Conservation (phyloP, 108 stramenopile genomes). For the Mediolabrus comicus region DNA sequence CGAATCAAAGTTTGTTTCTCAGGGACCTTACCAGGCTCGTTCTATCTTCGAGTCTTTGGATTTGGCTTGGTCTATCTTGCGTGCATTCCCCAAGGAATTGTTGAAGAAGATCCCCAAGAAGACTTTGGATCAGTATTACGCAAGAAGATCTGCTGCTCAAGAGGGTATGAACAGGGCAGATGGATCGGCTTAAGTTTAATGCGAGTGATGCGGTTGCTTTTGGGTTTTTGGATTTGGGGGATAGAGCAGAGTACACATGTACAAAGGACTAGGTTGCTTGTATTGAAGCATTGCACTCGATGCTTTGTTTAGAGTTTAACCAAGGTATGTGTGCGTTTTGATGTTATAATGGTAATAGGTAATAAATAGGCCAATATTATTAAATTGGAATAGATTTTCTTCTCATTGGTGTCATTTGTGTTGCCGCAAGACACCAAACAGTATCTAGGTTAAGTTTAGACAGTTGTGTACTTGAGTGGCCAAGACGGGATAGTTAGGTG, state of each 20-base stretch:
- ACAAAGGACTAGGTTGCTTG: not conserved
- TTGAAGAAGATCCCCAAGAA: constrained; percentile 99
- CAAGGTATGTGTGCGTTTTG: not conserved
- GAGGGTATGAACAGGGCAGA: constrained; percentile 88
- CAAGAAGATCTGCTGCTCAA: constrained; percentile 82
- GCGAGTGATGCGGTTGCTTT: not conserved
- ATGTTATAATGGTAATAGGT: not conserved
- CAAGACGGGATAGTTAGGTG: too few relatives aligned
- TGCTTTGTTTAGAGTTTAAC: not conserved
- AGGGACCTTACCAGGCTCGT: constrained; percentile 98
- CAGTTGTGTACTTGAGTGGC: too few relatives aligned
- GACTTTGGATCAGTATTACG: constrained; percentile 93
- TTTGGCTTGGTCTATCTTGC: constrained; percentile 97
- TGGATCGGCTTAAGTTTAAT: constrained; percentile 51
- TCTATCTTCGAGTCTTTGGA: constrained; percentile 99
- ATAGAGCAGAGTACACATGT: not conserved
- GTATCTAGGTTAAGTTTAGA: too few relatives aligned
- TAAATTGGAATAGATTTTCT: too few relatives aligned
- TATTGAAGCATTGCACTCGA: not conserved
- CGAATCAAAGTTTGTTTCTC: constrained; percentile 97
- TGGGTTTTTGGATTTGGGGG: not conserved
- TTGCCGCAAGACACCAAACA: too few relatives aligned
- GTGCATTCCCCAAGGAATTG: constrained; percentile 98
- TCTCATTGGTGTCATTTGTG: too few relatives aligned
- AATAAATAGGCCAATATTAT: not conserved